These are phyloP conservation scores for Sporothrix humicola DNA, from an alignment of 2,329 filamentous ascomycete genomes.

Conservation along the genomic window DNA sequence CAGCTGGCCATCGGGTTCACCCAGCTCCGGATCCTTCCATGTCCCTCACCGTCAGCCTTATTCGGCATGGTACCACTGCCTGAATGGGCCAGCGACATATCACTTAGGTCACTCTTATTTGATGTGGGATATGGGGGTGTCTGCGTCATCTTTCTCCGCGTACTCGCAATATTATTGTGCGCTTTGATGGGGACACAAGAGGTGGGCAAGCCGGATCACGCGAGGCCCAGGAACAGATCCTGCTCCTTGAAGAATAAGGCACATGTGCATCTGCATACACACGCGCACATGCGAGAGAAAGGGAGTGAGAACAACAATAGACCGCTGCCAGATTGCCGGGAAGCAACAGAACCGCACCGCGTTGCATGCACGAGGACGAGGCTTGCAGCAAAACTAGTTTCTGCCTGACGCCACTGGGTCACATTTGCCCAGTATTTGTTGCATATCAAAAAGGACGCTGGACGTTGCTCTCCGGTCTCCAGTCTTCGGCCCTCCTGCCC, in stretches of 20 bases:
- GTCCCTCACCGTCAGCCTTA: background rate
- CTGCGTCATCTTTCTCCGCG: background rate
- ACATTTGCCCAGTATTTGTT: background rate
- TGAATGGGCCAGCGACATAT: background rate
- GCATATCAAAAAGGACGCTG: background rate
- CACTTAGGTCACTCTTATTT: background rate
- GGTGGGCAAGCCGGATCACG: conserved; percentile 3
- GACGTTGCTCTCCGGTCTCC: background rate
- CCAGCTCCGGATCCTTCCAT: background rate
- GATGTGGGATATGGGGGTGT: background rate
- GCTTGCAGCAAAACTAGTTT: conserved; percentile 15
- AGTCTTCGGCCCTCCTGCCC: background rate
- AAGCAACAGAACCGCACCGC: background rate
- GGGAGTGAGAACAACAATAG: too few species aligned
- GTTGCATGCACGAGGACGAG: background rate
- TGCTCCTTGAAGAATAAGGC: background rate
- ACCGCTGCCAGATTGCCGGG: background rate
- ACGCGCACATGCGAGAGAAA: background rate
- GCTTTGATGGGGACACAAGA: background rate
- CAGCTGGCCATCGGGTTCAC: background rate
- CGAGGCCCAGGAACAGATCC: background rate
- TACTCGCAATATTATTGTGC: background rate
- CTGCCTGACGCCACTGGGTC: background rate
- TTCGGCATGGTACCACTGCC: background rate
- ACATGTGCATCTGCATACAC: conserved; percentile 12